phyloP scores from a whole-genome alignment of 1,284 basidiomycete genomes.

The Microbotryum saponariae region DNA sequence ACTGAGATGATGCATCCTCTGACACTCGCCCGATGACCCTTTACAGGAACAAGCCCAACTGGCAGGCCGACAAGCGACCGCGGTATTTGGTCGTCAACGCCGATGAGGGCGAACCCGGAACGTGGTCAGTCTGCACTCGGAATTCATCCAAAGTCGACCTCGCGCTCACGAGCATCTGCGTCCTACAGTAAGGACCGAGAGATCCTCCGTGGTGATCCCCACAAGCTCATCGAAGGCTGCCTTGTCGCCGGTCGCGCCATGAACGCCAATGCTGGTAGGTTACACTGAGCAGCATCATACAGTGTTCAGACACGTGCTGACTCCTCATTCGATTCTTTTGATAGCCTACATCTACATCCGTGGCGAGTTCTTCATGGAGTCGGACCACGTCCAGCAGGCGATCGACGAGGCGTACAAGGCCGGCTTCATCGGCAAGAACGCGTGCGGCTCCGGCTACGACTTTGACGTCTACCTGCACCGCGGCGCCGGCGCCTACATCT shows the following conservation, averaged over 20 bases:
- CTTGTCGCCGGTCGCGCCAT: conserved; percentile 94
- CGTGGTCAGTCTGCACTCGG: conserved; percentile 53
- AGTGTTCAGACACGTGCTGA: neutral
- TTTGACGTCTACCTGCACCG: conserved; percentile 98
- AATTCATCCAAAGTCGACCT: neutral
- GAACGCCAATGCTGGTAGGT: conserved; percentile 76
- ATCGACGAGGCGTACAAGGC: conserved; percentile 90
- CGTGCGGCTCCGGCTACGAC: conserved; percentile 82
- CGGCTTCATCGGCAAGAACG: conserved; percentile 86
- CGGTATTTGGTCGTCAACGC: conserved; percentile 97
- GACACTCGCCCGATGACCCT: conserved; percentile 51
- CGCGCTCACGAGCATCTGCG: neutral
- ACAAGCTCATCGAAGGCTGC: conserved; percentile 97
- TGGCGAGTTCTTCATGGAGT: conserved; percentile 96
- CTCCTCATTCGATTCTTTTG: neutral
- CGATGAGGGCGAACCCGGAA: conserved; percentile 97
- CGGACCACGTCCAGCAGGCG: conserved; percentile 83
- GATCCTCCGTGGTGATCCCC: conserved; percentile 94
- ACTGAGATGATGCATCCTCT: neutral
- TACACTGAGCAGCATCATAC: neutral
- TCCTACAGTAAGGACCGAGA: conserved; percentile 74
- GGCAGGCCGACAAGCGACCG: conserved; percentile 89
- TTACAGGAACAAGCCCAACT: conserved; percentile 91
- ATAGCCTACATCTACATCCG: conserved; percentile 96
- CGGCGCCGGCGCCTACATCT: conserved; percentile 96